phyloP scores from a whole-genome alignment of 2,329 filamentous ascomycete species.

The Plectosphaerella cucumerina region DNA sequence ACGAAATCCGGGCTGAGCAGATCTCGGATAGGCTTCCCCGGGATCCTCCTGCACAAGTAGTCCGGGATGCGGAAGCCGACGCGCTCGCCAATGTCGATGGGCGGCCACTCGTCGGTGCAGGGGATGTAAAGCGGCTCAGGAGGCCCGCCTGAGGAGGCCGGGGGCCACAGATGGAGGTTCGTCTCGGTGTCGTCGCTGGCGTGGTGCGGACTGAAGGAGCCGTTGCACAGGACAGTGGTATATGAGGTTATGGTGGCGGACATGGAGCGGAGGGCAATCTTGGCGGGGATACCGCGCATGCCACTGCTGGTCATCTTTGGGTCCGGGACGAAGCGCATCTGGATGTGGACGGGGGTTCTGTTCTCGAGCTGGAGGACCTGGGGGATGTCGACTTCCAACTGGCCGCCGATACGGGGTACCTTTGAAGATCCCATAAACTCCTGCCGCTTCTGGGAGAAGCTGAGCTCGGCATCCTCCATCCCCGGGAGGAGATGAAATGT shows the following conservation, averaged over 20 bases:
- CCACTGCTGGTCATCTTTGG: constrained; percentile 8
- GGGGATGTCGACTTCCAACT: constrained; percentile 20
- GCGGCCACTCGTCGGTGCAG: not conserved
- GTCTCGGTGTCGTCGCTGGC: not conserved
- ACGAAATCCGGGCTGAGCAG: not conserved
- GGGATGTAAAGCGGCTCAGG: not conserved
- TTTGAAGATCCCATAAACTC: constrained; percentile 25
- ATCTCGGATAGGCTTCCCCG: not conserved
- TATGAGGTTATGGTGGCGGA: constrained; percentile 11
- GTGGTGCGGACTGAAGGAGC: constrained; percentile 3
- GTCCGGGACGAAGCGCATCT: constrained; percentile 12
- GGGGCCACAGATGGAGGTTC: not conserved
- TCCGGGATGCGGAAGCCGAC: not conserved
- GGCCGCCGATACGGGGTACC: constrained; percentile 23
- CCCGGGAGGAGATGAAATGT: constrained; percentile 25
- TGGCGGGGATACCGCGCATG: constrained; percentile 10
- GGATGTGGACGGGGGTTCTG: constrained; percentile 15
- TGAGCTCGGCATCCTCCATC: constrained; percentile 21
- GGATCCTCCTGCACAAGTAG: not conserved
- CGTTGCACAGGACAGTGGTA: constrained; percentile 11
- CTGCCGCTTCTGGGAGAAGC: constrained; percentile 25
- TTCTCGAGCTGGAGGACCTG: constrained; percentile 22
- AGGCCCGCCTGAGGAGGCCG: not conserved
- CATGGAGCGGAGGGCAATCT: constrained; percentile 11
- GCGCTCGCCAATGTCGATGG: not conserved